phyloP scores from a whole-genome alignment of 805 yeast species.

The Candida silvatica region DNA sequence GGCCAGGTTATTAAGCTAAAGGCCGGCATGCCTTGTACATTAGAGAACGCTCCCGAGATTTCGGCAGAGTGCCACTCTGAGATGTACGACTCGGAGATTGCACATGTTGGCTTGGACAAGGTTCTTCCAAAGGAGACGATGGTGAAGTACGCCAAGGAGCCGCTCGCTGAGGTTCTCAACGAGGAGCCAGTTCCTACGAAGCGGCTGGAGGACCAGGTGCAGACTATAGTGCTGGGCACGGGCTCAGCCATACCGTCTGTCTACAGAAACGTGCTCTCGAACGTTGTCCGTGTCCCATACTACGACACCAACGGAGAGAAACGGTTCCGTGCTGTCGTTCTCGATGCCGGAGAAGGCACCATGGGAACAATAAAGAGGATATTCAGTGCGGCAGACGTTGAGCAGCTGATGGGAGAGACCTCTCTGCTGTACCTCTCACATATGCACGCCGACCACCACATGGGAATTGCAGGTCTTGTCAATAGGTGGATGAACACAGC shows the following conservation, averaged over 20 bases:
- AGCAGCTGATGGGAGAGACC: slow-evolving; percentile 46
- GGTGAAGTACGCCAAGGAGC: slow-evolving; percentile 1
- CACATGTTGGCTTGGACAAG: slow-evolving; percentile 6
- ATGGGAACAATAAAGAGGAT: slow-evolving; percentile 61
- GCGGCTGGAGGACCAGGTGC: slow-evolving; percentile 42
- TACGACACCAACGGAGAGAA: slow-evolving; percentile 4
- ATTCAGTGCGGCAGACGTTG: slow-evolving; percentile 38
- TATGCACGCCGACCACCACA: slow-evolving; percentile 94
- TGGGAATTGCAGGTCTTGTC: slow-evolving; percentile 70
- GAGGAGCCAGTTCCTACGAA: slow-evolving; percentile 6
- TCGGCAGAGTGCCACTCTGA: slow-evolving; percentile 15
- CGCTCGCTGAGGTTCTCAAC: background rate
- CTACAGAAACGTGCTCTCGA: slow-evolving; percentile 78
- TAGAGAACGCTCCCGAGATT: slow-evolving; percentile 4
- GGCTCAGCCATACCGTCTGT: slow-evolving; percentile 88
- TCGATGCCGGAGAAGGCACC: slow-evolving; percentile 97
- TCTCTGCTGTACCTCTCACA: slow-evolving; percentile 70
- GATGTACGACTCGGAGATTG: slow-evolving; percentile 21
- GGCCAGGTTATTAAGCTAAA: slow-evolving; percentile 19
- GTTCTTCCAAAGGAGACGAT: slow-evolving; percentile 4
- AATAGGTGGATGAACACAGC: slow-evolving; percentile 44
- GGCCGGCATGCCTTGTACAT: slow-evolving; percentile 8
- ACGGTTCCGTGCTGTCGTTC: slow-evolving; percentile 37
- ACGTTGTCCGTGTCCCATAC: slow-evolving; percentile 64
- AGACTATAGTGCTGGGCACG: slow-evolving; percentile 77